These are phyloP conservation scores for Talaromyces sp. DNA, from an alignment of 2,329 filamentous ascomycete genomes.

Conservation along the genomic window DNA sequence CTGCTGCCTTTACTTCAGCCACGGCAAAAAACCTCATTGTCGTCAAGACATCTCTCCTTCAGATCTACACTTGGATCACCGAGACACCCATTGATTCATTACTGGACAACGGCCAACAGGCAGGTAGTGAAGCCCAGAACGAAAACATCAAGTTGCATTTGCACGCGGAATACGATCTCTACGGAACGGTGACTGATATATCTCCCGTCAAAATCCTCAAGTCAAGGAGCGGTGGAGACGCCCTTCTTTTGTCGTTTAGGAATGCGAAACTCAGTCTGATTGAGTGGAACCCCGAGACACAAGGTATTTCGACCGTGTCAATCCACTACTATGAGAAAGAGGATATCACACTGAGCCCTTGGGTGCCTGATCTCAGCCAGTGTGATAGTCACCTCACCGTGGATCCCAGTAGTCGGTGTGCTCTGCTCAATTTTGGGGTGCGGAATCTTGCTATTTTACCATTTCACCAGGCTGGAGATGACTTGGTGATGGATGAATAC, in stretches of 20 bases:
- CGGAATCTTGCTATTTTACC: constrained; percentile 90
- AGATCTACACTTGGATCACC: constrained; percentile 75
- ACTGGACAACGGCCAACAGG: constrained; percentile 57
- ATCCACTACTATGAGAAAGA: constrained; percentile 99
- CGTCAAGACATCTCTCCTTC: constrained; percentile 86
- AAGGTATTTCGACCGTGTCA: constrained; percentile 79
- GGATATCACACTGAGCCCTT: constrained; percentile 77
- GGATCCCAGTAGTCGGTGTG: constrained; percentile 89
- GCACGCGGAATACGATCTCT: constrained; percentile 75
- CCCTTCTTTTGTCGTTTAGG: constrained; percentile 76
- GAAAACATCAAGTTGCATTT: constrained; percentile 69
- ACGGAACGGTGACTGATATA: constrained; percentile 80
- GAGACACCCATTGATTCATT: constrained; percentile 54
- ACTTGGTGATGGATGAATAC: constrained; percentile 88
- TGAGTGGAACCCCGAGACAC: constrained; percentile 83
- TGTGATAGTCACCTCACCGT: constrained; percentile 79
- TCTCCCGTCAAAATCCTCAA: constrained; percentile 69
- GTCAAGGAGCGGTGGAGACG: constrained; percentile 76
- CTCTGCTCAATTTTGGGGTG: constrained; percentile 85
- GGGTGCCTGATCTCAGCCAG: constrained; percentile 70
- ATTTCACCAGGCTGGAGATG: constrained; percentile 80
- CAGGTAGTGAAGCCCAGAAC: neutral
- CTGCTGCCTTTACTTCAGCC: constrained; percentile 70
- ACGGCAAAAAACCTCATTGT: constrained; percentile 81
- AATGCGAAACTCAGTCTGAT: constrained; percentile 91